Conservation (phyloP, 768 basidiomycete species). For the Tricholoma flavovirens region DNA sequence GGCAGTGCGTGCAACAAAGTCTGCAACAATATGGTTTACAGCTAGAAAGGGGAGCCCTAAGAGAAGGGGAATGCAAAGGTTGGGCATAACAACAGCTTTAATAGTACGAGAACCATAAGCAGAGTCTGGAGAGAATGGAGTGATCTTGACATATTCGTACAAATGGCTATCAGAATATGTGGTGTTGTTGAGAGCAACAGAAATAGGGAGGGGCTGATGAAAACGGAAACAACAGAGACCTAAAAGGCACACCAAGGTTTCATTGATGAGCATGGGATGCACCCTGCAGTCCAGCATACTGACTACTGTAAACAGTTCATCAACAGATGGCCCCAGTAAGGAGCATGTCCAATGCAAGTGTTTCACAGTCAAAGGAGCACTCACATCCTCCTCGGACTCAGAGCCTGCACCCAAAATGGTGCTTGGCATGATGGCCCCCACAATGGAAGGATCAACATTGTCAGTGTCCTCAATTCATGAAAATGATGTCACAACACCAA, state of each 20-base stretch:
- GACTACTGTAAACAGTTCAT: neutral
- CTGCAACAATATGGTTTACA: slow-evolving; percentile 14
- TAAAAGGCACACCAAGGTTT: neutral
- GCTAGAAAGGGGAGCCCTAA: slow-evolving; percentile 21
- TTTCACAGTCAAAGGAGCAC: neutral
- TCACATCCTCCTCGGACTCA: neutral
- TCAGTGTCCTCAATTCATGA: no score
- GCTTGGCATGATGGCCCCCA: neutral
- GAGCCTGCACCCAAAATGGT: neutral
- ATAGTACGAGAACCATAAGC: neutral
- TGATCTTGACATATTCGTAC: neutral
- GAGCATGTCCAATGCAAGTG: neutral
- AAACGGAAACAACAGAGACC: neutral
- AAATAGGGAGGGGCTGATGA: neutral
- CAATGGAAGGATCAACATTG: neutral
- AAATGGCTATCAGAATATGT: neutral
- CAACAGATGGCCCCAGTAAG: neutral
- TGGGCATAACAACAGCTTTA: neutral
- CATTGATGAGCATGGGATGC: neutral
- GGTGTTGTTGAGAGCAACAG: neutral
- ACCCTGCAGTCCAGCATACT: neutral
- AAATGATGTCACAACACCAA: neutral
- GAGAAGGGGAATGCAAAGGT: slow-evolving; percentile 15
- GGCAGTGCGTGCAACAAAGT: slow-evolving; percentile 12
- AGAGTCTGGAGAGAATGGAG: neutral